These are phyloP conservation scores for Lodderomyces metapsilosis DNA, from an alignment of 1,139 yeast species.

Conservation along the genomic window DNA sequence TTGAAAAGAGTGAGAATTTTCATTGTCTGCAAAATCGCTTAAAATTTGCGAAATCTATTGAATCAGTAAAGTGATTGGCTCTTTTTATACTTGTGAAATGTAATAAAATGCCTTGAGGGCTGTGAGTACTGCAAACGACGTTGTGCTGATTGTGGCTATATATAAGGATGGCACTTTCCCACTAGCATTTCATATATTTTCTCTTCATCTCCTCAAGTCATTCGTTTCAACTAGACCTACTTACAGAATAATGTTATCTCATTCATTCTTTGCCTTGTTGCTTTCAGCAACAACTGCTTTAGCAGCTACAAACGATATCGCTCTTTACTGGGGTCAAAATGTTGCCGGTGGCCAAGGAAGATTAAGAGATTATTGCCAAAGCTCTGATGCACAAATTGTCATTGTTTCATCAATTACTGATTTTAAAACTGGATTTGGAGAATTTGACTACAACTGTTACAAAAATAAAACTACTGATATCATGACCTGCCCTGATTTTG, in stretches of 20 bases:
- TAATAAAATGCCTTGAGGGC: too few relatives aligned
- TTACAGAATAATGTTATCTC: neutral
- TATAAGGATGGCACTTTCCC: too few relatives aligned
- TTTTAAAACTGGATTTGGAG: conserved; percentile 50
- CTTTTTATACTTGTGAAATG: too few relatives aligned
- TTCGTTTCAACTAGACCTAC: neutral
- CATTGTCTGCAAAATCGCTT: too few relatives aligned
- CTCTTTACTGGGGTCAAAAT: conserved; percentile 86
- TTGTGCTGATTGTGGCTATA: too few relatives aligned
- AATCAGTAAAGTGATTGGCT: too few relatives aligned
- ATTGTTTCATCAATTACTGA: conserved; percentile 62
- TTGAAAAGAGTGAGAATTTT: too few relatives aligned
- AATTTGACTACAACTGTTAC: conserved; percentile 67
- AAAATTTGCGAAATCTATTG: too few relatives aligned
- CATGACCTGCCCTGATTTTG: conserved; percentile 58
- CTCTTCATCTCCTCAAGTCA: too few relatives aligned
- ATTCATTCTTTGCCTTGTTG: neutral
- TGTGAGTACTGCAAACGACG: too few relatives aligned
- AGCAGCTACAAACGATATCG: conserved; percentile 44
- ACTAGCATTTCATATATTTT: too few relatives aligned
- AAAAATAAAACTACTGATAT: conserved; percentile 50
- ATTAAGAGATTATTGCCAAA: conserved; percentile 62
- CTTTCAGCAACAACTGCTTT: conserved; percentile 29
- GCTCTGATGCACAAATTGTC: conserved; percentile 63
- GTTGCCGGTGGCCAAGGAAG: conserved; percentile 66